Evolutionary conservation across 1,284 basidiomycete species (phyloP), one percentile per base, ranked within the genome.

Genomic region (Ganoderma boninense): DNA sequence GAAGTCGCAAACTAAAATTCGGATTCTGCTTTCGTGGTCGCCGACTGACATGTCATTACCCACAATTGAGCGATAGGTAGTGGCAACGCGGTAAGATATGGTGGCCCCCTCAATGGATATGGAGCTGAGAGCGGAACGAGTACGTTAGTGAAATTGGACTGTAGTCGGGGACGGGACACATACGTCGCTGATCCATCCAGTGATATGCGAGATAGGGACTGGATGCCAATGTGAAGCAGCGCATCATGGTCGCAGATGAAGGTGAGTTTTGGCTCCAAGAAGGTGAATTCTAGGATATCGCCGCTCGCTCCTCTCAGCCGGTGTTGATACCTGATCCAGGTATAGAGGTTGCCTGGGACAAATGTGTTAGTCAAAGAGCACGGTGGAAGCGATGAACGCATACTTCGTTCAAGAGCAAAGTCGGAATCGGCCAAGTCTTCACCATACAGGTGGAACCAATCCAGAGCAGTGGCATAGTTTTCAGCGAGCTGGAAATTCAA

Each of bases 241-340:
- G 69, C 76, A 56, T 79, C 77, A 59, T 80, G 79, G 64, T 79
- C 79, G 69, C 79, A 80, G 56, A 78, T 68, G 70, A 80, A 78
- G 57, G 71, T 65, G 14, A 80, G 67, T 2, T 63, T 46, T 1
- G 79, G 79, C 14, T 67, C 38, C 23, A 46, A 66, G 69, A 80
- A 79, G 4, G 18, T 44, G 18, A 74, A 77, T 29, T 70, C 38
- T 67, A 78, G 10, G 59, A 23, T 35, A 20, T 38, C 35, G 38
- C 32, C 64, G 29, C 23, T 29, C 5, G 23, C 4, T 35, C n/a
- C 20, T 43, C 18, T 26, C 66, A 54, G 29, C 44, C 52, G 10
- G 67, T 62, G 20, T 52, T 54, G 52, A 56, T 69, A 74, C 26
- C 66, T 64, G 1, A 66, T 68, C 60, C 73, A 69, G 8, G 74